Evolutionary conservation across 805 yeast species (phyloP).

Genomic region (Babjeviella inositovora): DNA sequence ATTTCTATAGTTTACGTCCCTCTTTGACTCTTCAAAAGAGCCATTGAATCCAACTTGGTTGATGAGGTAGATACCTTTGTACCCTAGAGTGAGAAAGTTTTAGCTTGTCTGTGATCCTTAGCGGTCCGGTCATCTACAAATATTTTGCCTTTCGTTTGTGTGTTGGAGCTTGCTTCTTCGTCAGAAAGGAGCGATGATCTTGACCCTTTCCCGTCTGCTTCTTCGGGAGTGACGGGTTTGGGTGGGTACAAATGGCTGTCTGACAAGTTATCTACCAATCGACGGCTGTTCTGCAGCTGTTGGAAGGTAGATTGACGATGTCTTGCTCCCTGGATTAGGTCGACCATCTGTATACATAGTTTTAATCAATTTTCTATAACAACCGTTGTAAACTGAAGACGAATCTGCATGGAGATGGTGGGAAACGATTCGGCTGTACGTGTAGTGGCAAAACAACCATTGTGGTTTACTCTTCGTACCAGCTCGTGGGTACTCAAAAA

Average conservation of each 20-base stretch:
- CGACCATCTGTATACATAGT: too few species aligned
- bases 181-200: conserved; percentile 98
- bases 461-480: too few species aligned
- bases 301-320: too few species aligned
- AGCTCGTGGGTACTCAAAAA: too few species aligned
- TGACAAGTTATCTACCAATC: conserved; percentile 99
- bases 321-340: too few species aligned
- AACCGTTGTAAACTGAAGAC: too few species aligned
- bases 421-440: too few species aligned
- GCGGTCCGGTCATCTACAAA: conserved; percentile 77
- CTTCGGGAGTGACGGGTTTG: conserved; percentile 68
- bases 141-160: conserved; percentile 30
- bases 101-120: conserved; percentile 79
- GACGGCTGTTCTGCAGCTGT: too few species aligned
- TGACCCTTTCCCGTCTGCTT: conserved; percentile 81
- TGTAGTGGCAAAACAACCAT: too few species aligned
- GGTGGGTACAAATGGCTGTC: conserved; percentile 99
- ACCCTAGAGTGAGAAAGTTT: conserved; percentile 77
- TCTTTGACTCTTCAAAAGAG: conserved; percentile 97
- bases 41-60: conserved; percentile 99
- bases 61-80: conserved; percentile 88
- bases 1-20: conserved; percentile 99
- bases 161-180: too few species aligned
- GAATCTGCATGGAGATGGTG: too few species aligned
- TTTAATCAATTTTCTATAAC: too few species aligned